Percentiles rank a stretch among this genome's conserved stretches.
Evolutionary conservation across 2,329 filamentous ascomycete species (phyloP).

Genomic region (Botrytis elliptica): DNA sequence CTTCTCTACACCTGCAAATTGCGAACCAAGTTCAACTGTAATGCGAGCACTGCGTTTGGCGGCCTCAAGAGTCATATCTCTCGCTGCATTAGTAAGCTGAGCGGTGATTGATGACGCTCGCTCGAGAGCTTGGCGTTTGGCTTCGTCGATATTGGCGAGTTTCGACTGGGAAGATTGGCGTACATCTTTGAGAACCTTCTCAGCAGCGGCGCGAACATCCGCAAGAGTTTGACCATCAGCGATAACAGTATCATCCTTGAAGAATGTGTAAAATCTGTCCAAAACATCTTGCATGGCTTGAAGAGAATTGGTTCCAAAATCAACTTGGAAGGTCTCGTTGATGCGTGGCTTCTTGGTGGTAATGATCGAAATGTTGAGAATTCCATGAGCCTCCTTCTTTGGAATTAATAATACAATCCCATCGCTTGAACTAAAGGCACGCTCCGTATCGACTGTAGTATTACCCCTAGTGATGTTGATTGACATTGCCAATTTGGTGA

Average conservation of each 20-base stretch:
- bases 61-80: conserved; percentile 32
- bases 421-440: conserved; percentile 38
- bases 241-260: conserved; percentile 27
- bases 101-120: conserved; percentile 27
- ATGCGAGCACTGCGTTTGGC: conserved; percentile 36
- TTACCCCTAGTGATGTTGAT: conserved; percentile 54
- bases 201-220: conserved; percentile 27
- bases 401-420: conserved; percentile 47
- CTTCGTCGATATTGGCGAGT: conserved; percentile 29
- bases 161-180: conserved; percentile 28
- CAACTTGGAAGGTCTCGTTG: conserved; percentile 59
- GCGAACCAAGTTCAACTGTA: conserved; percentile 33
- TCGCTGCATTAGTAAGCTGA: conserved; percentile 31
- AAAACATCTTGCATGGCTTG: conserved; percentile 33
- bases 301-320: conserved; percentile 48
- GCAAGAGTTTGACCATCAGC: conserved; percentile 26
- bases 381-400: conserved; percentile 54
- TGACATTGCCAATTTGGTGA: conserved; percentile 55
- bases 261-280: conserved; percentile 31
- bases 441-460: conserved; percentile 48
- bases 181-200: conserved; percentile 31
- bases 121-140: conserved; percentile 29
- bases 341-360: conserved; percentile 60
- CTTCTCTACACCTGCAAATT: conserved; percentile 38
- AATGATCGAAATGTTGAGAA: conserved; percentile 57